Conservation (phyloP, 306 rosid genomes). For the Cucurbita ficifolia region DNA sequence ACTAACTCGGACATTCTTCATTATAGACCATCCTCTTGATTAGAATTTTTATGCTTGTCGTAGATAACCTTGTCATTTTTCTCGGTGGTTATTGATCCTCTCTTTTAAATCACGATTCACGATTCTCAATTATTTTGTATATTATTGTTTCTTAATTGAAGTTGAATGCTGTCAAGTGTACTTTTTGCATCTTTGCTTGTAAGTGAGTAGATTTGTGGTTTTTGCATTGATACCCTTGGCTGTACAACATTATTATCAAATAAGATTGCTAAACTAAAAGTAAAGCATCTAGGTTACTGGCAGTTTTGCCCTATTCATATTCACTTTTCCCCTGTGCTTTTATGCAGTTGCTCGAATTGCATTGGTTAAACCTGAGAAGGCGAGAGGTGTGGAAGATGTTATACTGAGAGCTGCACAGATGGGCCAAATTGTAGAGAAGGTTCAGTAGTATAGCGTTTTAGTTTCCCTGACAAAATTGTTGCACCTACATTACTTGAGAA, state of each 20-base stretch:
- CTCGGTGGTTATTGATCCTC: no score
- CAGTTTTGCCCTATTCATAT: background rate
- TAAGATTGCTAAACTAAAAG: background rate
- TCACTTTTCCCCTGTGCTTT: background rate
- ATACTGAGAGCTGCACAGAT: constrained; percentile 79
- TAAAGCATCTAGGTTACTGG: background rate
- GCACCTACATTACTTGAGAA: background rate
- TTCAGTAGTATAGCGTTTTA: constrained; percentile 4
- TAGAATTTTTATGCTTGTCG: no score
- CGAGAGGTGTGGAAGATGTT: constrained; percentile 96
- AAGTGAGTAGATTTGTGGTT: background rate
- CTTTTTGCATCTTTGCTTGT: background rate
- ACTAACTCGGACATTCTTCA: no score
- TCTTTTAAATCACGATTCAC: no score
- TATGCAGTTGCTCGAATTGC: constrained; percentile 73
- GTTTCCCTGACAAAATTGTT: background rate
- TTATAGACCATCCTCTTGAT: no score
- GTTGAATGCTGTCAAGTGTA: background rate
- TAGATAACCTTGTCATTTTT: no score
- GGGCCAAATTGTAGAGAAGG: constrained; percentile 93
- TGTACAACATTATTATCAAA: background rate
- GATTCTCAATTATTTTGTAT: background rate
- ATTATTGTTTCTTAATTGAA: background rate
- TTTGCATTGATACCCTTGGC: background rate
- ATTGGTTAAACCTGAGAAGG: constrained; percentile 96